phyloP scores from a whole-genome alignment of 371 early-diverging fungal species.

The Mucor ambiguus region DNA sequence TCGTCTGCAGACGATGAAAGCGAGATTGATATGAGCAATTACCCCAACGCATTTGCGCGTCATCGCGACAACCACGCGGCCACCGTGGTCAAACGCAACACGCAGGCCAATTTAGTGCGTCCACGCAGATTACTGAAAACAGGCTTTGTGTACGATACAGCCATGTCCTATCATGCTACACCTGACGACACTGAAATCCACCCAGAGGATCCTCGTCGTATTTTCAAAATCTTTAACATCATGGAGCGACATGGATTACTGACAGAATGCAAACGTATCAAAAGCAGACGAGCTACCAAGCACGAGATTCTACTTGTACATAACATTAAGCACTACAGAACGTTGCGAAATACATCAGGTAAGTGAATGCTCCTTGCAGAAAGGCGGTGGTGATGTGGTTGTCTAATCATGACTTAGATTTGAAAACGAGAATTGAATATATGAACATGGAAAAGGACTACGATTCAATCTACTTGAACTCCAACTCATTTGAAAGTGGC shows the following conservation, averaged over 20 bases:
- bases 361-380: background rate
- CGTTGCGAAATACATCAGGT: constrained; percentile 25
- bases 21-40: background rate
- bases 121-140: constrained; percentile 36
- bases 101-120: background rate
- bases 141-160: constrained; percentile 68
- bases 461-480: constrained; percentile 76
- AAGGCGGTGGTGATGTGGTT: background rate
- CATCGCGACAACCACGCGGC: background rate
- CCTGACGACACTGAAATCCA: constrained; percentile 61
- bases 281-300: constrained; percentile 51
- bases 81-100: background rate
- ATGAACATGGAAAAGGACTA: constrained; percentile 31
- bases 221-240: constrained; percentile 64
- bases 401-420: constrained; percentile 9
- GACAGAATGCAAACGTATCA: constrained; percentile 54
- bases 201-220: constrained; percentile 77
- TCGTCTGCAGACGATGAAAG: background rate
- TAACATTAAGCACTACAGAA: constrained; percentile 31
- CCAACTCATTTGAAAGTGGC: constrained; percentile 62
- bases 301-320: constrained; percentile 68
- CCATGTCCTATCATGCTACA: constrained; percentile 62
- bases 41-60: background rate
- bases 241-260: constrained; percentile 53
- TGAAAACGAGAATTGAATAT: constrained; percentile 15